Base-by-base conservation (phyloP, 23 red algal species). In the Gracilaria vermiculophylla region DNA sequence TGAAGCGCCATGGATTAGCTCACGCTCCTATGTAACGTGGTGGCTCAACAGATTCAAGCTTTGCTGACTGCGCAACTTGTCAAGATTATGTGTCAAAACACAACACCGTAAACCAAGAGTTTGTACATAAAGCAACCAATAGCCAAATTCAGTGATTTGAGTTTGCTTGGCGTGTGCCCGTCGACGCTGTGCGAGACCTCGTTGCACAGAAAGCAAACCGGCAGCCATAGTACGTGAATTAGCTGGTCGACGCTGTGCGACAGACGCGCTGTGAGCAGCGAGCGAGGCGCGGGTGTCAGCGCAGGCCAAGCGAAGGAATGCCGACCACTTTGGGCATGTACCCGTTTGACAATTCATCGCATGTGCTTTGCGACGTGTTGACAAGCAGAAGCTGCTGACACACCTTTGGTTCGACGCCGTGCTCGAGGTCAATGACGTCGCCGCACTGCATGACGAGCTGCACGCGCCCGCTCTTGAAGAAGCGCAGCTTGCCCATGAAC, bases 401-500 rank as follows among this genome's bases (percentile, higher is more conserved):
- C 31, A 81, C 66, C 31, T 91, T 91, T 10, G 87, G 76, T 28
- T 66, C 43, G 21, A 91, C 75, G 17, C 87, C 87, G 34, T 56
- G 32, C 21, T 80, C 64, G 33, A 91, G 31, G 31, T 91, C 87
- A 16, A 81, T 58, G 39, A 57, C 39, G 20, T 51, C 76, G 1
- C 87, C 87, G 35, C 49, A 45, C 20, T 69, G 53, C 74, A 91
- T 81, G 19, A 81, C 66, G 17, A 91, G 40, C 24, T 81, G 75
- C 20, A 73, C 87, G 5, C 87, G 72, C 16, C 87, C 87, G 39
- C 87, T 91, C 51, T 91, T 78, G 60, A 62, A 91, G 49, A 91
- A 73, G 17, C 75, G 75, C 51, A 91, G 64, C 25, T 91, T 91
- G 25, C 87, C 87, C 2, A 91, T 56, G 36, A 16, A 41, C 31